Percentiles rank a stretch among this genome's conserved stretches.
These are phyloP conservation scores for Cystoderma amianthinum DNA, from an alignment of 768 basidiomycete genomes.

Conservation along the genomic window DNA sequence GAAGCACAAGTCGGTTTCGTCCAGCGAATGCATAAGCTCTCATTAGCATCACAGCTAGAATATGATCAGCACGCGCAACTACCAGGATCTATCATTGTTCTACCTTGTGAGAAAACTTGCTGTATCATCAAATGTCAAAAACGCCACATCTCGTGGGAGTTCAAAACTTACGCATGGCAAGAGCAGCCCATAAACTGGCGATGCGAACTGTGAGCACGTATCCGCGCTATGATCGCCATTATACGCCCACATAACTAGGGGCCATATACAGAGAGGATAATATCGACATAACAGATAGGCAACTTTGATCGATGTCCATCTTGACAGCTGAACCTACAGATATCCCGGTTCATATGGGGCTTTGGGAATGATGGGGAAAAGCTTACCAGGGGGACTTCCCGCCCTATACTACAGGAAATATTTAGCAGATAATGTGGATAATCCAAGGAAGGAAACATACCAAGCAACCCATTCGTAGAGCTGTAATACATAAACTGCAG, in stretches of 20 bases:
- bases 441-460: constrained; percentile 15
- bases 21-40: constrained; percentile 36
- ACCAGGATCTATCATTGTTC: background rate
- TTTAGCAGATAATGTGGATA: background rate
- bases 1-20: constrained; percentile 19
- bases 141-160: background rate
- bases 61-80: background rate
- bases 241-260: constrained; percentile 28
- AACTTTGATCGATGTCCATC: constrained; percentile 31
- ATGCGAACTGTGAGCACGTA: constrained; percentile 20
- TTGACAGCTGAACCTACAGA: constrained; percentile 23
- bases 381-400: constrained; percentile 28
- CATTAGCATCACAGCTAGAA: constrained; percentile 33
- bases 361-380: no score
- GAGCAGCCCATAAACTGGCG: constrained; percentile 22
- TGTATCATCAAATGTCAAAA: constrained; percentile 6
- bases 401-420: constrained; percentile 14
- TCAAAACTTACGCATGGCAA: constrained; percentile 22
- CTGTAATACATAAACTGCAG: constrained; percentile 21
- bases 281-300: constrained; percentile 35
- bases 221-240: constrained; percentile 23
- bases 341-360: background rate
- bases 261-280: constrained; percentile 29
- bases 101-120: constrained; percentile 37
- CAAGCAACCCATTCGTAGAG: constrained; percentile 29